These are phyloP conservation scores for Colletotrichum sp. DNA, from an alignment of 2,329 filamentous ascomycete species.

Conservation along the genomic window DNA sequence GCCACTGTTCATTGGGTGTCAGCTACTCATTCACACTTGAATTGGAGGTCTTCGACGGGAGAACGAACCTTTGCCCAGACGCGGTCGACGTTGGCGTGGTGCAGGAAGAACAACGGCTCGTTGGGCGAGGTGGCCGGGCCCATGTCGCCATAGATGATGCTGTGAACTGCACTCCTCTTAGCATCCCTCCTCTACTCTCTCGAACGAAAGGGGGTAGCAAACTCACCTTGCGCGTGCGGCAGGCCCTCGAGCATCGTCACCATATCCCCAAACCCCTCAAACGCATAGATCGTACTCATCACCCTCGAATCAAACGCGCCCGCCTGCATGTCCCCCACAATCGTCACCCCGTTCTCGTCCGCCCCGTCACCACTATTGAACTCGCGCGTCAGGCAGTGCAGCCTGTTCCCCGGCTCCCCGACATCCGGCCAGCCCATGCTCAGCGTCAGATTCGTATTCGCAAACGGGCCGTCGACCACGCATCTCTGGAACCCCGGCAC, in stretches of 20 bases:
- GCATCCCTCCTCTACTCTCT: too few relatives aligned
- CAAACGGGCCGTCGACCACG: conserved; percentile 28
- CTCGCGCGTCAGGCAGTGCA: conserved; percentile 24
- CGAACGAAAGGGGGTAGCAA: too few relatives aligned
- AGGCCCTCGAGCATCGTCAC: conserved; percentile 20
- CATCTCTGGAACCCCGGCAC: conserved; percentile 18
- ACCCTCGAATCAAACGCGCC: conserved; percentile 11
- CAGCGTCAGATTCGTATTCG: conserved; percentile 17
- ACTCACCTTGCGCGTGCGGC: conserved; percentile 21
- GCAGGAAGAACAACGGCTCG: conserved; percentile 32
- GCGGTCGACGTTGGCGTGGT: conserved; percentile 32
- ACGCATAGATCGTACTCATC: conserved; percentile 21
- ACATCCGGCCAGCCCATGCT: conserved; percentile 23
- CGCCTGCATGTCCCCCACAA: conserved; percentile 24
- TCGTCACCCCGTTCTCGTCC: conserved; percentile 16
- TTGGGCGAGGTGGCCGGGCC: conserved; percentile 28
- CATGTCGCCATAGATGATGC: conserved; percentile 28
- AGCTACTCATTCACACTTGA: not conserved
- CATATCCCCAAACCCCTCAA: conserved; percentile 19
- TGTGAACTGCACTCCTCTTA: not conserved
- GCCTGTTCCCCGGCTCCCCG: conserved; percentile 13
- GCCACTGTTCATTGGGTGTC: conserved; percentile 19
- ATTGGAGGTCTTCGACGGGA: fast-evolving
- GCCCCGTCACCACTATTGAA: conserved; percentile 17
- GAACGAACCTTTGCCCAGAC: conserved; percentile 24